Conservation (phyloP, 345 rosid genomes). For the Hirschfeldia incana region DNA sequence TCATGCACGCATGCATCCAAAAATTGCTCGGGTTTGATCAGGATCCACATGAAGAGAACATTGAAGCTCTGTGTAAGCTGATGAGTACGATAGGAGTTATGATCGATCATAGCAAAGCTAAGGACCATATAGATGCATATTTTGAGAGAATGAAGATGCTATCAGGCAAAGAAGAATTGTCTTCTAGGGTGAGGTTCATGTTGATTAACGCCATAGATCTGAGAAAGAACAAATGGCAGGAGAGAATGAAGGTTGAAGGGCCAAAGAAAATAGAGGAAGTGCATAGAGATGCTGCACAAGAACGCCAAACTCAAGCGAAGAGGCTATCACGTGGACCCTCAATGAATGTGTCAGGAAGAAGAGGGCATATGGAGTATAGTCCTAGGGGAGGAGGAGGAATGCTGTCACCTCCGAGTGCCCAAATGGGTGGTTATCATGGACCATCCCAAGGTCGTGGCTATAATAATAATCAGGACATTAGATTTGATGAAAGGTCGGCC, state of each 20-base stretch:
- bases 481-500: constrained; percentile 68
- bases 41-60: constrained; percentile 88
- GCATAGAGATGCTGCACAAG: constrained; percentile 98
- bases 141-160: constrained; percentile 69
- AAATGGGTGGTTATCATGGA: constrained; percentile 71
- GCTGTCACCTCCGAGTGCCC: constrained; percentile 67
- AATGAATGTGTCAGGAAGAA: constrained; percentile 59
- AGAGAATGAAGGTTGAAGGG: constrained; percentile 98
- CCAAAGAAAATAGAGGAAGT: constrained; percentile 98
- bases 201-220: constrained; percentile 84
- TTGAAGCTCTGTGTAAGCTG: constrained; percentile 88
- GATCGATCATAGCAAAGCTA: constrained; percentile 76
- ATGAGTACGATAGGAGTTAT: constrained; percentile 94
- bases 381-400: constrained; percentile 64
- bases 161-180: constrained; percentile 68
- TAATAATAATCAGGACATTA: constrained; percentile 65
- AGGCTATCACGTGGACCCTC: constrained; percentile 74
- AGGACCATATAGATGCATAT: constrained; percentile 70
- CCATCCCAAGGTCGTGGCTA: constrained; percentile 67
- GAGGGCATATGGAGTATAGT: constrained; percentile 69
- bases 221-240: constrained; percentile 94
- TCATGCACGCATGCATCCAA: constrained; percentile 86
- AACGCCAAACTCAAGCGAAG: constrained; percentile 71
- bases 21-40: constrained; percentile 72
- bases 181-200: constrained; percentile 93